Percentiles rank a stretch among this genome's conserved stretches.
phyloP scores from a whole-genome alignment of 208 protist species.

The Leishmania gerbilli region DNA sequence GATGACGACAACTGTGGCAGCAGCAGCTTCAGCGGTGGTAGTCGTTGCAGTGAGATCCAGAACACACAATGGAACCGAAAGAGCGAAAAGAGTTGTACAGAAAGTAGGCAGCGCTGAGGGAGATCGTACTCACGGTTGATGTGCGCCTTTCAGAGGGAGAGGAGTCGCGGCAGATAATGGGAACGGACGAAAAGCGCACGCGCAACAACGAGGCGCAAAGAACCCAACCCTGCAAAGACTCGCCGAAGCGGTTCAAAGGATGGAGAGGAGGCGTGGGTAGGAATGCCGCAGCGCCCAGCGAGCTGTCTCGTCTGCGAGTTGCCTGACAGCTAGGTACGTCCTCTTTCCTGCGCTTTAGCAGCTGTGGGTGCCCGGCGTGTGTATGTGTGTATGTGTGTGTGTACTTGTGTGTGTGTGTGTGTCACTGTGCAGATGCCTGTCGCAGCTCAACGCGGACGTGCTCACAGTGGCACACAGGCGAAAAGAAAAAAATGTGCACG shows the following conservation, averaged over 20 bases:
- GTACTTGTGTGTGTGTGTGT: neutral
- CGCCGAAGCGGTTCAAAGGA: neutral
- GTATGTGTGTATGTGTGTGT: constrained; percentile 5
- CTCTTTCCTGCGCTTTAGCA: neutral
- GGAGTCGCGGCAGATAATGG: neutral
- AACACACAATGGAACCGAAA: neutral
- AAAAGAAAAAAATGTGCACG: too few relatives aligned
- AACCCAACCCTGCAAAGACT: neutral
- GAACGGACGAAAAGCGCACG: neutral
- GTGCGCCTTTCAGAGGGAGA: neutral
- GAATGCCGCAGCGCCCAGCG: neutral
- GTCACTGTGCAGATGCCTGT: neutral
- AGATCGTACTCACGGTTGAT: neutral
- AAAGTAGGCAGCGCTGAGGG: neutral
- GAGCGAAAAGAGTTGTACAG: neutral
- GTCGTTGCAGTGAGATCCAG: neutral
- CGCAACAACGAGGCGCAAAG: neutral
- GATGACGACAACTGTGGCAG: neutral
- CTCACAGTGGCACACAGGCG: neutral
- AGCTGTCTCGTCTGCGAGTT: neutral
- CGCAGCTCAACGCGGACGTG: neutral
- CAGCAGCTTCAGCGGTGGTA: neutral
- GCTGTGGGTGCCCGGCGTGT: neutral
- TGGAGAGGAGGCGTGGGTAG: neutral
- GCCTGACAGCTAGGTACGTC: neutral